These are phyloP conservation scores for Catenaria anguillulae DNA, from an alignment of 371 early-diverging fungal species.

Conservation along the genomic window DNA sequence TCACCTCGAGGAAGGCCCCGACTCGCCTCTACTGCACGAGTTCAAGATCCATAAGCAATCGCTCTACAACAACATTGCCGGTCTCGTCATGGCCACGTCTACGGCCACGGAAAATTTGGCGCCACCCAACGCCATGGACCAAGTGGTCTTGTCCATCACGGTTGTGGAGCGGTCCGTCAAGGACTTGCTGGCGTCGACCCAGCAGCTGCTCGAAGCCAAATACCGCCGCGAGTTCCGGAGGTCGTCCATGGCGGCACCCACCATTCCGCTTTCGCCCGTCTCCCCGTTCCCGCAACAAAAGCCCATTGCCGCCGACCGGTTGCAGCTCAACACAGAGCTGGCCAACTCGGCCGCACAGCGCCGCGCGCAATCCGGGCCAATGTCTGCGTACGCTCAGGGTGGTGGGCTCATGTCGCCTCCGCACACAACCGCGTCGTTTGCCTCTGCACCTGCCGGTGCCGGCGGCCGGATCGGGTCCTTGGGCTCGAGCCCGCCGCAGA, in stretches of 20 bases:
- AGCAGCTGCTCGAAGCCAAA: slow-evolving; percentile 20
- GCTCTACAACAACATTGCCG: slow-evolving; percentile 15
- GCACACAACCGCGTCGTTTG: background rate
- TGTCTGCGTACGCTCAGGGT: too few relatives aligned
- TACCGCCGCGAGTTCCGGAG: slow-evolving; percentile 3
- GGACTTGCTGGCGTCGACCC: slow-evolving; percentile 21
- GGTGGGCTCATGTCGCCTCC: too few relatives aligned
- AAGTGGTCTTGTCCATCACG: slow-evolving; percentile 16
- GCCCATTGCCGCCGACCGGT: background rate
- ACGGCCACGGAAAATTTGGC: slow-evolving; percentile 20
- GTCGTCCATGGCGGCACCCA: background rate
- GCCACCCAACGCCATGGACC: slow-evolving; percentile 18
- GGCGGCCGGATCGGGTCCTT: background rate
- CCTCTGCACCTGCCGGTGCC: background rate
- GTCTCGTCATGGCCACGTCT: slow-evolving; percentile 19
- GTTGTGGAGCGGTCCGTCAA: slow-evolving; percentile 19
- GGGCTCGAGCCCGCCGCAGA: slow-evolving; percentile 1
- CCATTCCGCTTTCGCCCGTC: background rate
- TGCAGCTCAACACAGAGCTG: slow-evolving; percentile 5
- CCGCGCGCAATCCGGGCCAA: too few relatives aligned
- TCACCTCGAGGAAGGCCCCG: slow-evolving; percentile 8
- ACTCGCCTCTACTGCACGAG: slow-evolving; percentile 12
- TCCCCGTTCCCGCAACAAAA: slow-evolving; percentile 2
- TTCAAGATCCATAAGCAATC: slow-evolving; percentile 9
- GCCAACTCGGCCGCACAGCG: background rate